A percentile compares a stretch with the other conserved stretches of the same genome.
phyloP scores from a whole-genome alignment of 345 rosid species.

The Rhizophora apiculata region DNA sequence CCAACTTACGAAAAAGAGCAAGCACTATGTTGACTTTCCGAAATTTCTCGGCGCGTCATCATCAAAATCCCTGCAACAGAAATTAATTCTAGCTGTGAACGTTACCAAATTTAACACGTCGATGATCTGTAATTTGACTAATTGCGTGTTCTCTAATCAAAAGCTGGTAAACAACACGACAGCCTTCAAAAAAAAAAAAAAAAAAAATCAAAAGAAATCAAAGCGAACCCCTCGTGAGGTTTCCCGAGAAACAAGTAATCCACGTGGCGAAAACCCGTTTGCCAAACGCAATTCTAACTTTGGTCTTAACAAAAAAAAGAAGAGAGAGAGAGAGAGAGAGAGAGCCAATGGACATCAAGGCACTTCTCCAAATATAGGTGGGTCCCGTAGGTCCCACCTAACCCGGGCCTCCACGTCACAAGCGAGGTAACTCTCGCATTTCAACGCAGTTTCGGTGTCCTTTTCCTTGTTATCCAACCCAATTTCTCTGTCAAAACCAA shows the following conservation, averaged over 20 bases:
- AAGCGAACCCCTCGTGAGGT: not conserved
- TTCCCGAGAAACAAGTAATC: not conserved
- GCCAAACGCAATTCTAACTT: not conserved
- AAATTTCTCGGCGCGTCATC: not conserved
- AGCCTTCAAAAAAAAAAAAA: not conserved
- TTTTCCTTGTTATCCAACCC: not conserved
- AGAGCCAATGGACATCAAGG: not conserved
- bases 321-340: too few species aligned
- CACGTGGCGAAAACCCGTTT: constrained; percentile 1
- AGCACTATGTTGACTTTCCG: not conserved
- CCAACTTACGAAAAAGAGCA: not conserved
- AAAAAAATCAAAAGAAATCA: not conserved
- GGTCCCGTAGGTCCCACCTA: not conserved
- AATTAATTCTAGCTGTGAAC: too few species aligned
- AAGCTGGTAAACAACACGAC: too few species aligned
- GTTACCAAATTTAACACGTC: too few species aligned
- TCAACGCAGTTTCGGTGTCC: constrained; percentile 7
- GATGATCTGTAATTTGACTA: too few species aligned
- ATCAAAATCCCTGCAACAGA: too few species aligned
- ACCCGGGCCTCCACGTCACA: not conserved
- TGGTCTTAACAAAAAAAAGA: not conserved
- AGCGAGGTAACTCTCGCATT: constrained; percentile 2
- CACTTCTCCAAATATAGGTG: constrained; percentile 4
- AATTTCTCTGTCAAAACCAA: not conserved
- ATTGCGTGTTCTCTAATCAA: too few species aligned